Evolutionary conservation across 2,329 filamentous ascomycete genomes (phyloP), one percentile per base, ranked within the genome.

Genomic region (Reticulascus tulasneorum): DNA sequence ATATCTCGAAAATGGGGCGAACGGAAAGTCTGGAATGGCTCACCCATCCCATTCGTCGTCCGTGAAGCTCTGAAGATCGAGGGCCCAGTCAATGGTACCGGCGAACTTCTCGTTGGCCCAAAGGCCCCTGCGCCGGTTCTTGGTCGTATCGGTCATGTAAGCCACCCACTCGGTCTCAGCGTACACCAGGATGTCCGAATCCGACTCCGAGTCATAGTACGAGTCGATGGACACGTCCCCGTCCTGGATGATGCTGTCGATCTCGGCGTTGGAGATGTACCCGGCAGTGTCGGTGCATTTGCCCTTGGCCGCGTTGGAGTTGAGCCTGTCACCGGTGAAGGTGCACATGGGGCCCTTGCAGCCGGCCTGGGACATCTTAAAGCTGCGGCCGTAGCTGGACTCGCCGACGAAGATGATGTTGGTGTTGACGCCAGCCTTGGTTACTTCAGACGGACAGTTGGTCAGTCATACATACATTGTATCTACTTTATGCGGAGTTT

Each of bases 221-320:
- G 48, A 32, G 15, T 46, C 46, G 19, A 49, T 42, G 18, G 12
- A 23, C 16, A n/a, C 11, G 13, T 23, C 5, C 10, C 31, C 15
- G 26, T 22, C 26, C 12, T 28, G 24, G 18, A 22, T 39, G 37
- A 53, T 50, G 13, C 47, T 41, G 11, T 42, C 22, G 18, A 60
- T 54, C 23, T 62, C 58, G 4, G 43, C 47, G 28, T 59, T 48
- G 5, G 53, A 38, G 10, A 60, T 50, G 34, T 59, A 59, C 4
- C 59, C 58, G 3, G 37, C 38, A 0, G 51, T 52, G 3, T 42
- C 35, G 2, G 56, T 60, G 40, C 55, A 60, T 5, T 28, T 23
- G 10, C 57, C 57, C 19, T 42, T 40, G 13, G 24, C 24, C 3
- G 55, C 54, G 5, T 37, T 28, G 0, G 54, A 59, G 0, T 37